Evolutionary conservation across 2,329 filamentous ascomycete species (phyloP), one percentile per base, ranked within the genome.

Genomic region (Hirsutella thompsonii): DNA sequence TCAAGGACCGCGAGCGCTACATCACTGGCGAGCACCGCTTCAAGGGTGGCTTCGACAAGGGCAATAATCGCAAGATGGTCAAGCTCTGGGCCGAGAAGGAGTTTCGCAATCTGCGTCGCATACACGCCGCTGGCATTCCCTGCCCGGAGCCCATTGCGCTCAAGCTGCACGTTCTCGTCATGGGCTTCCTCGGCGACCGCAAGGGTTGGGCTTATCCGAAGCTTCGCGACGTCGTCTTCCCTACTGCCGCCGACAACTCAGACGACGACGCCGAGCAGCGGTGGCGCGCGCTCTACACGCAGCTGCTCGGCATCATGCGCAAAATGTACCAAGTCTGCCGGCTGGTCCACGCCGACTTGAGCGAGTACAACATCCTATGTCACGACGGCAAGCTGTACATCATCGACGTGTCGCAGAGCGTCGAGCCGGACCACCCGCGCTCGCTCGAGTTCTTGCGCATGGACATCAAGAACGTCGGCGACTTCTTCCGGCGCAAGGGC

Each of bases 51-150:
- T 92, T 90, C 58, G 92, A 90, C 64, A 96, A 95, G 69, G 83
- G 83, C 49, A 94, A 88, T 64, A 94, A 88, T 66, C 78, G 89
- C 38, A 88, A 90, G 50, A 96, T 96, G 90, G 90, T 98, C 50
- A 94, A 94, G 62, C 71, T 95, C 20, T 98, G 92, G 92, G 93
- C 93, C 0, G 90, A 98, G 65, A 98, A 98, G 65, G 92, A 98
- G 64, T 94, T 93, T 67, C 78, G 92, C 34, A 98, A 98, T 62
- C 63, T 98, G 54, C 81, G 87, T 50, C 75, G 92, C 42, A 81
- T 98, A 46, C 70, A 93, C 60, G 68, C 77, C 5, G 83, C 89
- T 8, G 86, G 84, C 8, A 94, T 98, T 41, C 83, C 88, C 5
- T 94, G 84, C 50, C 92, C 92, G 0, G 86, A 94, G 56, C 89